Base-by-base conservation (phyloP, 768 basidiomycete genomes). In the Suillus hirtellus region DNA sequence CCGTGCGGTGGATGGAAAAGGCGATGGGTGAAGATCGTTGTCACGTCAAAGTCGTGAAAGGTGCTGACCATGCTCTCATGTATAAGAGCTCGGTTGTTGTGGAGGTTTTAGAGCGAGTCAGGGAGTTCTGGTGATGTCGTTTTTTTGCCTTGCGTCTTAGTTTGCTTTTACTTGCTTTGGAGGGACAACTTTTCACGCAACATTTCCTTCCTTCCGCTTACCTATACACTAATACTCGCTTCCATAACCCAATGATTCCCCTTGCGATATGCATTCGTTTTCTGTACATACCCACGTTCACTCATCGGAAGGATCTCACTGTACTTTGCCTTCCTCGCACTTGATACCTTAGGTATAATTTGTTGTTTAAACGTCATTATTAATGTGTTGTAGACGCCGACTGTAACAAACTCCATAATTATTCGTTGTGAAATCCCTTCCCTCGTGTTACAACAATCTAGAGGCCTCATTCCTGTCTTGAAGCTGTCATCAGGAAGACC, bases 51-150 rank as follows among this genome's bases (percentile, higher is more conserved):
- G 88, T 97, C 47, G 87, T 96, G 60, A 87, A 85, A 69, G 92
- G 92, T 43, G 96, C 93, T 21, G 95, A 95, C 68, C 96, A 99
- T 75, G 89, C 88, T 58, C 80, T 99, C 60, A 94, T 99, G 93
- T 97, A 95, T 76, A 89, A 89, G 73, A 91, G 90, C 73, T 83
- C 84, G 62, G 91, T 95, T 38, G 91, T 95, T 60, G 86, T 95
- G 34, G 93, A 95, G 66, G 90, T 92, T 40, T 76, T 95, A 50
- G 93, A 95, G 75, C 81, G 82, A 64, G 76, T 90, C 46, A 77
- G 84, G 64, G 82, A 84, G 60, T 85, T 79, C 63, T 88, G 87
- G 87, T 75, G 66, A 77, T 64, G 24, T 55, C 44, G 44, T 21
- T 49, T 46, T 46, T 11, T 50, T 44, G 35, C 31, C 46, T 40